Conservation (phyloP, 345 rosid genomes). For the Populus alba region DNA sequence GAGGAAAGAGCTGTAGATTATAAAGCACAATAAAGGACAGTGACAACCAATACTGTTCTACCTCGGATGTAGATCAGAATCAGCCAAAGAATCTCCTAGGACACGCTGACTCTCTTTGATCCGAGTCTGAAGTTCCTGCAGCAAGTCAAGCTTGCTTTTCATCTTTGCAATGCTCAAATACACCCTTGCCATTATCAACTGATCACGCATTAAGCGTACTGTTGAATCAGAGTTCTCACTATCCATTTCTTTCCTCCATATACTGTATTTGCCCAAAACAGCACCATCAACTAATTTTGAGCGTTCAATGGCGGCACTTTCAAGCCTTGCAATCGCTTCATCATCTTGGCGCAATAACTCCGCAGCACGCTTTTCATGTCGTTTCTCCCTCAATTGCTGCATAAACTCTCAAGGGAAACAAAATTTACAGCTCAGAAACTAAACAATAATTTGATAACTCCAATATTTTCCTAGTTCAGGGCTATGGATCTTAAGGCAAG, state of each 20-base stretch:
- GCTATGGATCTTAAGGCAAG: background rate
- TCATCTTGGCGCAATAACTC: constrained; percentile 67
- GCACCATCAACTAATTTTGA: constrained; percentile 95
- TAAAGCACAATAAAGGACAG: background rate
- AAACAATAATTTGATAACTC: background rate
- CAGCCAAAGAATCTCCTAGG: constrained; percentile 68
- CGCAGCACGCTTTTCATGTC: constrained; percentile 73
- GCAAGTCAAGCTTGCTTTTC: constrained; percentile 65
- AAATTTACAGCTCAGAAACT: background rate
- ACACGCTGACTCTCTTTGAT: constrained; percentile 86
- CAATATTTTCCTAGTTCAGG: background rate
- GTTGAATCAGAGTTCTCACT: constrained; percentile 86
- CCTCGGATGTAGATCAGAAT: constrained; percentile 84
- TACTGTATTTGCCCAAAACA: constrained; percentile 87
- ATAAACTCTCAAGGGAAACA: constrained; percentile 16
- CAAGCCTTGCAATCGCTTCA: constrained; percentile 71
- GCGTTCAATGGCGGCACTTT: constrained; percentile 91
- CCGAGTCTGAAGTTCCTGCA: constrained; percentile 66
- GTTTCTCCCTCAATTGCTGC: constrained; percentile 90
- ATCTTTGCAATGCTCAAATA: constrained; percentile 74
- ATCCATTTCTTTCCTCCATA: constrained; percentile 94
- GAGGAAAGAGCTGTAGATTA: constrained; percentile 1
- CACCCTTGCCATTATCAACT: constrained; percentile 93
- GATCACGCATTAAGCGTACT: constrained; percentile 87
- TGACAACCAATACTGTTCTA: constrained; percentile 21